Base-by-base conservation (phyloP, 495 filamentous ascomycete species). In the Daldinia decipiens region DNA sequence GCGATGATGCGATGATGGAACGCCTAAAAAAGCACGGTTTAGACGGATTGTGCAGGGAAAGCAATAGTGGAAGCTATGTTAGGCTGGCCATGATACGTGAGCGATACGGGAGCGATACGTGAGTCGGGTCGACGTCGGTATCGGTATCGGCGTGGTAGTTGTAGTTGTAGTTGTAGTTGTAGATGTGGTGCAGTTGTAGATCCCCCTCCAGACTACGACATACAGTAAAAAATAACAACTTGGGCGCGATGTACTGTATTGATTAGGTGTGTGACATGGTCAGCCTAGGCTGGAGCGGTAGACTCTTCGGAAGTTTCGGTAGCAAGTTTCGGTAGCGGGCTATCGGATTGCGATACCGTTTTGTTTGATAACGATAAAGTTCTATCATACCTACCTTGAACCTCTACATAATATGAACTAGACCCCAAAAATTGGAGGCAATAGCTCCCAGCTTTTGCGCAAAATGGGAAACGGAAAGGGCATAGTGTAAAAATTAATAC, bases 51-150 rank as follows among this genome's bases (percentile, higher is more conserved):
- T 70, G 65, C 65, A 62, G 56, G 45, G 45, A 24, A 12, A 53
- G 45, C 32, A 17, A 68, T 56, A 38, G 21, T 24, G 21, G 26
- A 61, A 62, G 53, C 63, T 70, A 73, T 69, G 64, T 70, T 59
- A 68, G 9, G 62, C 52, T 70, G 52, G 70, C 72, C 73, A 74
- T 77, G 65, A 43, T 68, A 78, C 83, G 11, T 68, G 78, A 78
- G 85, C 9, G 19, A 43, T 68, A 78, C 83, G 11, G 67, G 78
- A 78, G 85, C 9, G 19, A 47, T 47, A 78, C 84, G 7, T 68
- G 78, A 77, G 85, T 13, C 70, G 79, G 40, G 59, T 65, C 59
- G 59, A 60, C 54, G 64, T 59, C 31, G 54, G 29, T 60, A 32
- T 59, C 31, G 54, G 29, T 60, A 32, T 43, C 29, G 36, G 55